phyloP scores from a whole-genome alignment of 2,329 filamentous ascomycete species.

The Thermomyces lanuginosus region DNA sequence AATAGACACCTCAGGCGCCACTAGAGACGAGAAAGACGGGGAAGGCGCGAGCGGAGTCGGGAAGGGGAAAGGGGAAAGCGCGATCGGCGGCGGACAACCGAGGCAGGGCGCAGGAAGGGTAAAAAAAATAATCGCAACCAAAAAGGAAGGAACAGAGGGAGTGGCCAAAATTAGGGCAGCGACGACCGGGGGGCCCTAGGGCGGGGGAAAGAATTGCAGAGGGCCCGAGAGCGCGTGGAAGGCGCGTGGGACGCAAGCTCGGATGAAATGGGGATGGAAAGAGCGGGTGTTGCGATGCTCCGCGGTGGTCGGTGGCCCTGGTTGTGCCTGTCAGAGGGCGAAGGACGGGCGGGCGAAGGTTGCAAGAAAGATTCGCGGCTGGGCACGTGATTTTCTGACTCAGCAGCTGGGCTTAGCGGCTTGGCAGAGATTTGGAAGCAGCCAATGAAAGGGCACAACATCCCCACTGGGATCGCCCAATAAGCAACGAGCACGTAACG shows the following conservation, averaged over 20 bases:
- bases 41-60: too few relatives aligned
- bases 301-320: constrained; percentile 7
- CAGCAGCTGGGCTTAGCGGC: too few relatives aligned
- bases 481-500: too few relatives aligned
- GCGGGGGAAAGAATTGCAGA: constrained; percentile 5
- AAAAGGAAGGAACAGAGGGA: constrained; percentile 3
- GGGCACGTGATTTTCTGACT: constrained; percentile 6
- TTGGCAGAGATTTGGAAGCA: too few relatives aligned
- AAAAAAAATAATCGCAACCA: constrained; percentile 10
- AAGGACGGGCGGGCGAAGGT: constrained; percentile 6
- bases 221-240: constrained; percentile 6
- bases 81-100: too few relatives aligned
- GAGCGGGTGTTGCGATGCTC: constrained; percentile 10
- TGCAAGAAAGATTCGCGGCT: constrained; percentile 3
- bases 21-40: too few relatives aligned
- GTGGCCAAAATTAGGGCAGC: constrained; percentile 3
- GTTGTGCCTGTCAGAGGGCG: constrained; percentile 3
- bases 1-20: too few relatives aligned
- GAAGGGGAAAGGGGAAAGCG: too few relatives aligned
- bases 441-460: too few relatives aligned
- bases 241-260: constrained; percentile 5
- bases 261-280: constrained; percentile 9
- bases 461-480: too few relatives aligned
- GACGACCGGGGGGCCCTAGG: constrained; percentile 4
- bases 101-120: too few relatives aligned